A percentile compares a stretch with the other conserved stretches of the same genome.
Evolutionary conservation across 2,329 filamentous ascomycete genomes (phyloP).

Genomic region (Rasamsonia emersonii): DNA sequence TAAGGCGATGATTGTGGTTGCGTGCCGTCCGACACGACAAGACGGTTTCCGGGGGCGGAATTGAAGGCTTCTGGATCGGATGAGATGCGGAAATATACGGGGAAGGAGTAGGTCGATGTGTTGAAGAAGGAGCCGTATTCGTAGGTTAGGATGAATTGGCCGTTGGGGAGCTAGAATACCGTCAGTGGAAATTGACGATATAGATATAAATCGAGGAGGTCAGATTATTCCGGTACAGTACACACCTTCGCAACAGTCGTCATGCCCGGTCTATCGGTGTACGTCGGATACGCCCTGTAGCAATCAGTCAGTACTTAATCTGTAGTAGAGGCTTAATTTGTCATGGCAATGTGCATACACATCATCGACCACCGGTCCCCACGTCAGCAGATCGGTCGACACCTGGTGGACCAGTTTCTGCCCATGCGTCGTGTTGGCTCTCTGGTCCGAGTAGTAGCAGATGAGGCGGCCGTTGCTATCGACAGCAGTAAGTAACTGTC

Average conservation of each 20-base stretch:
- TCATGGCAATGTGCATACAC: conserved; percentile 27
- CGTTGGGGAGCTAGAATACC: conserved; percentile 44
- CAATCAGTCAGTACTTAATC: conserved; percentile 1
- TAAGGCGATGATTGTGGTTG: conserved; percentile 41
- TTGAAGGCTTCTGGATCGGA: conserved; percentile 41
- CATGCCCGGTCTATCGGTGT: conserved; percentile 61
- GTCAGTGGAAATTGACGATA: background rate
- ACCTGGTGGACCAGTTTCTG: conserved; percentile 62
- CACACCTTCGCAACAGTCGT: conserved; percentile 46
- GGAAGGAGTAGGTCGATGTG: conserved; percentile 33
- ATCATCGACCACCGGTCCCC: conserved; percentile 57
- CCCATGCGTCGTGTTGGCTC: conserved; percentile 52
- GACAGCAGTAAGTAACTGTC: conserved; percentile 6
- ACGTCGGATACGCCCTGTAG: conserved; percentile 42
- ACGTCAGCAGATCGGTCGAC: conserved; percentile 50
- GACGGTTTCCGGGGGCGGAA: conserved; percentile 28
- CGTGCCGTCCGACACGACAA: conserved; percentile 38
- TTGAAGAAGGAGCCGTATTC: conserved; percentile 45
- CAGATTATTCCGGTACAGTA: background rate
- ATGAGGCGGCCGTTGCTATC: conserved; percentile 47
- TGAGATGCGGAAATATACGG: conserved; percentile 46
- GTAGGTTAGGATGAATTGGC: conserved; percentile 56
- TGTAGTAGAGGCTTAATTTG: too few species aligned
- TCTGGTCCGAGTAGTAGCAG: conserved; percentile 64
- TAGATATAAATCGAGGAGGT: background rate